Conservation (phyloP, 1,139 yeast genomes). For the Blastobotrys petasosporus region DNA sequence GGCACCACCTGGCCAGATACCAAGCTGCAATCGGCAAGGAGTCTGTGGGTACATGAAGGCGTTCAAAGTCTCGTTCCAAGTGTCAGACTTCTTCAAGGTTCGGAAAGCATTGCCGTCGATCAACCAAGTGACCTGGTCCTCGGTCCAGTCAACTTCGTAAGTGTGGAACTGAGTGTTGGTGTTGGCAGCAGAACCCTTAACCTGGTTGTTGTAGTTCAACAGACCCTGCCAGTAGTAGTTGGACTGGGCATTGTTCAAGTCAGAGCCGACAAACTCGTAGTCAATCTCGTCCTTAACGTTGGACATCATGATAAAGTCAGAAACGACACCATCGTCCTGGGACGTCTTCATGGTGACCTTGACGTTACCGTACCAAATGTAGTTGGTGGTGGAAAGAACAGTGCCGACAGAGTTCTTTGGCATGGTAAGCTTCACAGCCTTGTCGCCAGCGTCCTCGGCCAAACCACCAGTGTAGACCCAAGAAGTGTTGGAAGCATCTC, state of each 20-base stretch:
- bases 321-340: slow-evolving; percentile 70
- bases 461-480: slow-evolving; percentile 76
- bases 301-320: slow-evolving; percentile 77
- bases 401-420: slow-evolving; percentile 71
- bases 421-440: slow-evolving; percentile 63
- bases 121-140: slow-evolving; percentile 65
- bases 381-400: slow-evolving; percentile 71
- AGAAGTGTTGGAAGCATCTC: slow-evolving; percentile 59
- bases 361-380: slow-evolving; percentile 84
- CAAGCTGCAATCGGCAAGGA: slow-evolving; percentile 78
- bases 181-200: slow-evolving; percentile 39
- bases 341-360: slow-evolving; percentile 67
- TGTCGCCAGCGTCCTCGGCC: slow-evolving; percentile 39
- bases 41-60: slow-evolving; percentile 75
- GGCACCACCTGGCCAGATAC: slow-evolving; percentile 92
- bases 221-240: slow-evolving; percentile 76
- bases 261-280: slow-evolving; percentile 77
- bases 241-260: slow-evolving; percentile 61
- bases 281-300: slow-evolving; percentile 91
- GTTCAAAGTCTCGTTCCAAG: slow-evolving; percentile 59
- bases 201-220: slow-evolving; percentile 58
- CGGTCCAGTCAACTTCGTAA: slow-evolving; percentile 80
- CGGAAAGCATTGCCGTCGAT: slow-evolving; percentile 69
- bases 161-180: slow-evolving; percentile 70
- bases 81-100: slow-evolving; percentile 57